Evolutionary conservation across 352 stramenopile species (phyloP), one percentile per base, ranked within the genome.

Genomic region (Phytopythium aichiense): DNA sequence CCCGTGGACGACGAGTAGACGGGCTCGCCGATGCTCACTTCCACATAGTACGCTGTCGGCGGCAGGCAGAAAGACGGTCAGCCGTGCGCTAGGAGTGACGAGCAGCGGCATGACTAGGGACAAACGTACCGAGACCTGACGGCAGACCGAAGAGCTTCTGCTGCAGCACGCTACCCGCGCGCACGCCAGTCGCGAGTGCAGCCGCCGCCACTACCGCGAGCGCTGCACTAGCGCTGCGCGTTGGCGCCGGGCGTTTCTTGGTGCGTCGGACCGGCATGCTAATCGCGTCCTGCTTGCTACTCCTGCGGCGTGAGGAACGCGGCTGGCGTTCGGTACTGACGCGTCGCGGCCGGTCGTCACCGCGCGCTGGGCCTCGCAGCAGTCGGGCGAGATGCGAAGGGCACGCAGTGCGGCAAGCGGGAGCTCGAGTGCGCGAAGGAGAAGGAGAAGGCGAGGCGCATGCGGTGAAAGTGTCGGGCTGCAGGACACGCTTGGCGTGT

Each of bases 121-220:
- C 7, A 8, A 8, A 65, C 69, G 57, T 54, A 84, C 75, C 74
- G 38, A 92, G 69, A 1, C 85, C 85, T 1, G 83, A 87, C 20
- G 81, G 72, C 20, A 94, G 68, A 0, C 85, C 83, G 59, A 76
- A 90, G 65, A 94, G 73, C 64, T 87, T 81, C 56, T 92, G 83
- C 69, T 89, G 79, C 43, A 89, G 60, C 53, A 91, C 61, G 35
- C 45, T 51, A 50, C 53, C 60, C 31, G 60, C 60, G 1, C n/a
- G 7, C 3, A 16, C 40, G 20, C 30, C 30, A 18, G 25, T 15
- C n/a, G 33, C 28, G 3, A 49, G 33, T 33, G 57, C 31, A 4
- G 46, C 46, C n/a, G 31, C 40, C n/a, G 56, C 56, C 9, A 50
- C 4, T 12, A 22, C 54, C 6, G 33, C 33, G 7, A 38, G 33